Base-by-base conservation (phyloP, 768 basidiomycete genomes). In the Paxillus ammoniavirescens region DNA sequence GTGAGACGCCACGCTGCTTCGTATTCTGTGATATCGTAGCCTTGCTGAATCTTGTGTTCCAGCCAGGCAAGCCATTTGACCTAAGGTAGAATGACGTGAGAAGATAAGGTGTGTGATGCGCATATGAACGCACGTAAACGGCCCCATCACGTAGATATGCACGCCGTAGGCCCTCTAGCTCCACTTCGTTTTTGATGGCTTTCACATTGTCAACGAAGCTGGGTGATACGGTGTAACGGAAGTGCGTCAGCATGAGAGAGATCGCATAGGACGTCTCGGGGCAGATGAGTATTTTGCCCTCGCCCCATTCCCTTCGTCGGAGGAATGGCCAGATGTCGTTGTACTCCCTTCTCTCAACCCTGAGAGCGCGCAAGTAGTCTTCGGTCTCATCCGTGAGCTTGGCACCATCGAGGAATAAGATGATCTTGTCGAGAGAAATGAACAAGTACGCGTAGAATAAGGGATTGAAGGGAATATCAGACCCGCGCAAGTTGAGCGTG, bases 101-200 rank as follows among this genome's bases (percentile, higher is more conserved):
- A 47, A 41, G 21, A 52, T 43, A 41, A 54, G 47, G 37, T 13
- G 4, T 14, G 49, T 35, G 51, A 55, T 50, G 53, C 35, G 49
- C 50, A 14, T 47, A 61, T 53, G 58, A 15, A 84, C 88, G 65
- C 57, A 87, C 86, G 63, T 83, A 90, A 17, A 93, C 88, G 52
- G 81, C 88, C 18, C 93, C 96, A 69, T 99, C 97, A 49, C 94
- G 82, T 14, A 93, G 69, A 71, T 98, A 98, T 0, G 96, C 96
- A 40, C 81, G 74, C 56, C 81, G 79, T 67, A 97, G 70, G 2
- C 96, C 95, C 40, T 87, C 83, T 49, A 97, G 76, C 72, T 98
- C 95, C 28, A 79, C 80, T 40, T 82, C 76, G 66, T 95, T 98
- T 82, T 99, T 99, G 65, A 95, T 74, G 2, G 89, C 82, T 77